Evolutionary conservation across 2,329 filamentous ascomycete genomes (phyloP).

Genomic region (Fusarium stilboides): DNA sequence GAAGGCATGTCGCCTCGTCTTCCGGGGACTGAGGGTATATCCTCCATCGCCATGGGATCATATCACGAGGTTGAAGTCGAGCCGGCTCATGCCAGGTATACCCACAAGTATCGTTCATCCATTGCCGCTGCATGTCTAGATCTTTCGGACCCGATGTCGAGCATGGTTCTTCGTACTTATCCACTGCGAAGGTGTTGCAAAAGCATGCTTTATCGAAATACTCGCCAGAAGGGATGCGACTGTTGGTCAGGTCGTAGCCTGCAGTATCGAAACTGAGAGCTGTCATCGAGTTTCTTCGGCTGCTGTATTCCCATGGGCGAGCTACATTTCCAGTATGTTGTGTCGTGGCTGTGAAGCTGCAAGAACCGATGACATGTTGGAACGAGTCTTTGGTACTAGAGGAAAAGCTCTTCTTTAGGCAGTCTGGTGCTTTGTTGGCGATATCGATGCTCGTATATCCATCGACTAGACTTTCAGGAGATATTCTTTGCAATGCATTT

Average conservation of each 20-base stretch:
- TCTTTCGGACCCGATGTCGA: background rate
- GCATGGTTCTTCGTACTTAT: slow-evolving; percentile 18
- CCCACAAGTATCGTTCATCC: slow-evolving; percentile 35
- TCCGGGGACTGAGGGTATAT: background rate
- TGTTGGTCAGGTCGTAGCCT: slow-evolving; percentile 17
- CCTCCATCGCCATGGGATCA: slow-evolving; percentile 40
- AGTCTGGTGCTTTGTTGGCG: slow-evolving; percentile 17
- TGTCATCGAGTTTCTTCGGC: slow-evolving; percentile 1
- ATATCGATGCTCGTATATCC: slow-evolving; percentile 11
- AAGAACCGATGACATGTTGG: slow-evolving; percentile 14
- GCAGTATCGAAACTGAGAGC: slow-evolving; percentile 25
- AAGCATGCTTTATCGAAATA: slow-evolving; percentile 40
- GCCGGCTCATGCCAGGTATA: slow-evolving; percentile 9
- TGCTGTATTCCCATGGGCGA: slow-evolving; percentile 37
- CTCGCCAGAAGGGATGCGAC: background rate
- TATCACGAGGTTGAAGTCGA: background rate
- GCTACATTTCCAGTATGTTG: slow-evolving; percentile 23
- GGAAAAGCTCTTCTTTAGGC: background rate
- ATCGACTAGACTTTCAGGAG: background rate
- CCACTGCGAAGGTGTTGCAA: slow-evolving; percentile 14
- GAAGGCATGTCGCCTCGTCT: background rate
- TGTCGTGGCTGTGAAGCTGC: slow-evolving; percentile 18
- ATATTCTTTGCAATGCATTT: slow-evolving; percentile 1
- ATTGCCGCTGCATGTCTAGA: slow-evolving; percentile 10
- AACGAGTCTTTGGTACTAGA: slow-evolving; percentile 6